These are phyloP conservation scores for Solanum aculeatissimum DNA, from an alignment of 305 asterid species.

Conservation along the genomic window DNA sequence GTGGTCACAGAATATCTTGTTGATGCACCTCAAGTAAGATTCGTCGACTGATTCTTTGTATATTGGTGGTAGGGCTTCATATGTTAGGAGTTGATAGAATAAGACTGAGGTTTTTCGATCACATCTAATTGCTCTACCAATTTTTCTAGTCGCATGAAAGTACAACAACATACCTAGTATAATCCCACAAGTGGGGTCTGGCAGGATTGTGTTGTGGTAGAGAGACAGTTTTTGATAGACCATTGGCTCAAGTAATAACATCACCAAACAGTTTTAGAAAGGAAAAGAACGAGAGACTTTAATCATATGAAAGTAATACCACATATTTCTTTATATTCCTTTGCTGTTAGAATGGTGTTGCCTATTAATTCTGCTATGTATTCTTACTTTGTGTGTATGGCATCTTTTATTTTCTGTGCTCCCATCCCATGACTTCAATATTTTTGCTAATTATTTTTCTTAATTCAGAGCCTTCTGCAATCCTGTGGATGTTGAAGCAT, in stretches of 20 bases:
- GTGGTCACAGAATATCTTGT: background rate
- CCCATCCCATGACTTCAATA: background rate
- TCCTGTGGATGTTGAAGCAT: slow-evolving; percentile 85
- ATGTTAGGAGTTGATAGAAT: background rate
- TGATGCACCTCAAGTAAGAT: background rate
- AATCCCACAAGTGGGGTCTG: background rate
- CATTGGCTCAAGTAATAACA: background rate
- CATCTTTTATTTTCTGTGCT: slow-evolving; percentile 4
- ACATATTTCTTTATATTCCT: background rate
- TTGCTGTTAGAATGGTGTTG: background rate
- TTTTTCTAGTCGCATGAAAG: background rate
- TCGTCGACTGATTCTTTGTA: background rate
- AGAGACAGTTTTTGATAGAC: background rate
- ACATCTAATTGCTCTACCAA: background rate
- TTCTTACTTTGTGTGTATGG: background rate
- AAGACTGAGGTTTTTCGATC: background rate
- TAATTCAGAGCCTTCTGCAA: slow-evolving; percentile 76
- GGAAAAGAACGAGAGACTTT: background rate
- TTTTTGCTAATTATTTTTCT: background rate
- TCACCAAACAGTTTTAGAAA: background rate
- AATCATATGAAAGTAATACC: background rate
- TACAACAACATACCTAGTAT: background rate
- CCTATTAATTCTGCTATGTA: background rate
- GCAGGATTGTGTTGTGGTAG: background rate
- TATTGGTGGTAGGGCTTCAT: background rate